Base-by-base conservation (phyloP, 441 rosid species). In the Pelargonium hybrid region DNA sequence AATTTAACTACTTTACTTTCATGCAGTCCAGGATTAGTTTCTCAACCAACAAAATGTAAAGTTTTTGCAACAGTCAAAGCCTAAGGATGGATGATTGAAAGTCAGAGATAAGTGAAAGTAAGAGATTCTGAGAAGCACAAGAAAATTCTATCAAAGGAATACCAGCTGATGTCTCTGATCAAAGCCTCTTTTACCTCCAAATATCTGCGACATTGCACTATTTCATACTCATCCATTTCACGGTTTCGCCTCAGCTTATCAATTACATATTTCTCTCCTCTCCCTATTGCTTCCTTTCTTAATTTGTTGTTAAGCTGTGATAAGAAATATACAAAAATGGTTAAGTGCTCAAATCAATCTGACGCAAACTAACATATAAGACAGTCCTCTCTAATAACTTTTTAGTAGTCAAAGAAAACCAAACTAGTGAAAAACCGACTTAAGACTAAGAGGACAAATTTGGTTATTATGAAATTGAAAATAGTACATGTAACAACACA, bases 181-280 rank as follows among this genome's bases (percentile, higher is more conserved):
- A 94, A 86, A 78, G 97, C 96, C 83, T 90, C 97, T 78, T 98
- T 87, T 87, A 92, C 99, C 77, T 90, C 96, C 5, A 87, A 78
- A 66, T 98, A 94, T 39, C 98, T 86, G 67, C 83, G 90, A 97
- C 96, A 94, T 69, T 92, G 99, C 69, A 92, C 61, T 48, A 77
- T 74, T 78, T 94, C 98, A 75, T 89, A 94, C 77, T 89, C 98
- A 73, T 94, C 99, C 99, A 94, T 92, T 79, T 94, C 99, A 56
- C 75, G 78, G 79, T 92, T 90, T 78, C 98, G 82, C 78, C 84
- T 86, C 73, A 94, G 84, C 78, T 85, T 81, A 73, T 75, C 41
- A 37, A 92, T 85, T 82, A 89, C 92, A 78, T 94, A 89, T 29
- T 75, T 74, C 78, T 90, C 95, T 70, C 97, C 97, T 70, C 93